Percentiles rank a stretch among this genome's conserved stretches.
These are phyloP conservation scores for Mycena galericulata DNA, from an alignment of 768 basidiomycete genomes.

Conservation along the genomic window DNA sequence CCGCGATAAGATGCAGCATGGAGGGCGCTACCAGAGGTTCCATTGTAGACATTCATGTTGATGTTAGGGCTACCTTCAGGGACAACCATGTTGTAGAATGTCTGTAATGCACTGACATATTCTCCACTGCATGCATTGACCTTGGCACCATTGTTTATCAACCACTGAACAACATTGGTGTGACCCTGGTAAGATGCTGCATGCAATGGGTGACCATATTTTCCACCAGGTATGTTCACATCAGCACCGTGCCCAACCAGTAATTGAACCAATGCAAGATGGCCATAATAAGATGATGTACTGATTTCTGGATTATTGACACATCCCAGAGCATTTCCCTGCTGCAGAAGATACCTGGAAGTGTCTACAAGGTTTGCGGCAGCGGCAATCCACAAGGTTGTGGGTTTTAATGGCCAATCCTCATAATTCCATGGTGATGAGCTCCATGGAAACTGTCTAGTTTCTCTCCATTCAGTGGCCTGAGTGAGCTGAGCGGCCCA, in stretches of 20 bases:
- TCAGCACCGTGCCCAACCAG: too few relatives aligned
- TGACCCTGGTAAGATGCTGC: constrained; percentile 6
- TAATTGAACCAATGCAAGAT: too few relatives aligned
- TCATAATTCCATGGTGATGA: not conserved
- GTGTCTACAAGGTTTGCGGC: not conserved
- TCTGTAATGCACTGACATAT: not conserved
- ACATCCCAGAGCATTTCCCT: not conserved
- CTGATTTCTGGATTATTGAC: too few relatives aligned
- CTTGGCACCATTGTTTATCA: not conserved
- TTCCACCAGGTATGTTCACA: too few relatives aligned
- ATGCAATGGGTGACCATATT: not conserved
- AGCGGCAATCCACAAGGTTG: not conserved
- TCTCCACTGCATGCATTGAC: not conserved
- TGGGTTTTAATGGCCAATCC: not conserved
- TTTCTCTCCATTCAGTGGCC: not conserved
- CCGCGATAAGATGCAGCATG: too few relatives aligned
- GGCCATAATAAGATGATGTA: too few relatives aligned
- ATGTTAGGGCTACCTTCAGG: too few relatives aligned
- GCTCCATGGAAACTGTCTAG: not conserved
- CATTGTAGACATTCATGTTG: too few relatives aligned
- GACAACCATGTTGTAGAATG: too few relatives aligned
- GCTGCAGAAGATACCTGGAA: not conserved
- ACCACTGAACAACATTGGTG: not conserved
- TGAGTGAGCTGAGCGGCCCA: not conserved
- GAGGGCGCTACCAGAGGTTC: too few relatives aligned